These are phyloP conservation scores for Pyricularia pennisetigena DNA, from an alignment of 2,329 filamentous ascomycete genomes.

Conservation along the genomic window DNA sequence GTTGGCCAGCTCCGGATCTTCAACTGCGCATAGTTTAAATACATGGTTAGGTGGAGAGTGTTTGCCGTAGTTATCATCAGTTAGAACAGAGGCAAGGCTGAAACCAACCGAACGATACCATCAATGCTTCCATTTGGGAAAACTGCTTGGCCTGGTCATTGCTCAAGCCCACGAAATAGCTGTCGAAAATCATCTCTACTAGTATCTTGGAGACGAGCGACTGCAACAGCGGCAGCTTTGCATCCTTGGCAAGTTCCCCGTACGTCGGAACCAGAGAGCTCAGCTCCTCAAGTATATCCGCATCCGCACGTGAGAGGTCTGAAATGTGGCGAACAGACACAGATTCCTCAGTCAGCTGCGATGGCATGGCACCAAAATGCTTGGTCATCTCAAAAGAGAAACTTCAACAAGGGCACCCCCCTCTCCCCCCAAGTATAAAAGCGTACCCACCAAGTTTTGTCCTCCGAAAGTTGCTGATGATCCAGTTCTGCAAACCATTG, in stretches of 20 bases:
- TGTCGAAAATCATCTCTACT: conserved; percentile 50
- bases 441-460: conserved; percentile 41
- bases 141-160: conserved; percentile 41
- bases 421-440: background rate
- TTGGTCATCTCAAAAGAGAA: background rate
- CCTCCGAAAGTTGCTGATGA: conserved; percentile 58
- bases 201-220: conserved; percentile 49
- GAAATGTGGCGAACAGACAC: background rate
- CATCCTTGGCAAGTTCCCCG: conserved; percentile 38
- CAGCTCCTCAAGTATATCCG: conserved; percentile 31
- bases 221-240: conserved; percentile 54
- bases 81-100: background rate
- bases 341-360: background rate
- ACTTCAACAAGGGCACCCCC: background rate
- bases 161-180: conserved; percentile 54
- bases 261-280: conserved; percentile 46
- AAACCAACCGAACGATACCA: conserved; percentile 30
- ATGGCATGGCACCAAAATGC: background rate
- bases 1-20: conserved; percentile 33
- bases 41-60: conserved; percentile 24
- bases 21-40: conserved; percentile 32
- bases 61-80: background rate
- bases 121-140: conserved; percentile 34
- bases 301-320: conserved; percentile 34
- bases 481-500: conserved; percentile 66